These are phyloP conservation scores for Bryoglossum gracile DNA, from an alignment of 495 filamentous ascomycete genomes.

Conservation along the genomic window DNA sequence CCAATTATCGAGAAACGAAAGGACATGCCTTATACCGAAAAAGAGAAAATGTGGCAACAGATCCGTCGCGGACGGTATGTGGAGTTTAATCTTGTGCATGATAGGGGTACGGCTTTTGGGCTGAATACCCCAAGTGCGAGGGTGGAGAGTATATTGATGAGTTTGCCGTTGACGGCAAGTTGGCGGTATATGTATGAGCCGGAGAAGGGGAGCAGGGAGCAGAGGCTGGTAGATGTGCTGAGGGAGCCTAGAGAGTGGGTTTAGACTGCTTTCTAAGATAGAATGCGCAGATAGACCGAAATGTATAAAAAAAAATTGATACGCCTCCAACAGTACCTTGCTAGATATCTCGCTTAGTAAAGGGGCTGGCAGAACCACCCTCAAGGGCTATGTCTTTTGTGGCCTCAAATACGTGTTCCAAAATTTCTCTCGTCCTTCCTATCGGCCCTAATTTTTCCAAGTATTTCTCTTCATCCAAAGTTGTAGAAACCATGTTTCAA, in stretches of 20 bases:
- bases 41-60: conserved; percentile 95
- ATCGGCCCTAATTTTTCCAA: too few relatives aligned
- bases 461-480: too few relatives aligned
- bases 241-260: conserved; percentile 88
- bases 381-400: too few relatives aligned
- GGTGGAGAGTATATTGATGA: conserved; percentile 97
- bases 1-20: conserved; percentile 83
- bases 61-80: conserved; percentile 88
- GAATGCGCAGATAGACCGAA: too few relatives aligned
- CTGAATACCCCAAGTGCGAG: conserved; percentile 86
- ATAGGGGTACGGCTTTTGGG: conserved; percentile 91
- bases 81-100: conserved; percentile 97
- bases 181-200: conserved; percentile 95
- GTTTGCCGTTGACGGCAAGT: conserved; percentile 81
- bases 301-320: too few relatives aligned
- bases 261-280: too few relatives aligned
- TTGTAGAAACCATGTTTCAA: too few relatives aligned
- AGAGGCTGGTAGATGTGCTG: conserved; percentile 72
- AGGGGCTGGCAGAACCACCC: too few relatives aligned
- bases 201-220: conserved; percentile 64
- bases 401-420: too few relatives aligned
- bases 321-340: too few relatives aligned
- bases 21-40: conserved; percentile 77
- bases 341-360: too few relatives aligned
- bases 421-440: too few relatives aligned